Percentiles rank a stretch among this genome's conserved stretches.
Evolutionary conservation across 805 yeast genomes (phyloP).

Genomic region (Wickerhamomyces bovis): DNA sequence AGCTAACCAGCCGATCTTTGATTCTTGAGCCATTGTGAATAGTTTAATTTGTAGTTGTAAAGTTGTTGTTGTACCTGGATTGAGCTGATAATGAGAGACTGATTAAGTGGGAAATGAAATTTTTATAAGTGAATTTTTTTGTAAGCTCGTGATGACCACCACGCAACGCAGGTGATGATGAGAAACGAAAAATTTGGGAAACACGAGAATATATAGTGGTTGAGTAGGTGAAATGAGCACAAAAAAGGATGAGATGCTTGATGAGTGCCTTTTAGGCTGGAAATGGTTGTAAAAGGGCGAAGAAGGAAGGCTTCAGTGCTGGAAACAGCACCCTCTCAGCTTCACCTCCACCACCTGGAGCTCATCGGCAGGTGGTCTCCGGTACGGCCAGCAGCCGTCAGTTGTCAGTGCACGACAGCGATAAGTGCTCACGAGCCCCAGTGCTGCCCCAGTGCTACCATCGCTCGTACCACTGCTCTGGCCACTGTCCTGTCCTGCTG

Average conservation of each 20-base stretch:
- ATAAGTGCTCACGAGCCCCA: too few species aligned
- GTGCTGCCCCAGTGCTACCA: too few species aligned
- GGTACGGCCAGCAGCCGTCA: neutral
- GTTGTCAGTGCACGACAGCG: too few species aligned
- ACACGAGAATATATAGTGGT: neutral
- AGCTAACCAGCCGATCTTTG: conserved; percentile 26
- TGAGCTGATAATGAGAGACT: too few species aligned
- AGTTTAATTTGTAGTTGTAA: too few species aligned
- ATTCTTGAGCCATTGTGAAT: conserved; percentile 15
- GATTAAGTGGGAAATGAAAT: neutral
- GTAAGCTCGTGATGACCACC: conserved; percentile 3
- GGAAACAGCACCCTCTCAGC: neutral
- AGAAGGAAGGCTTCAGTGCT: too few species aligned
- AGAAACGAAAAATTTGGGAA: neutral
- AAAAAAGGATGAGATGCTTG: too few species aligned
- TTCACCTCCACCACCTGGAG: neutral
- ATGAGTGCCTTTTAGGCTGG: too few species aligned
- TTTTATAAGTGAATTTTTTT: conserved; percentile 1
- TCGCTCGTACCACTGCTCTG: neutral
- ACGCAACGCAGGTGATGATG: conserved; percentile 7
- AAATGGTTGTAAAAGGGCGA: too few species aligned
- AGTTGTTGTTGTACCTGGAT: neutral
- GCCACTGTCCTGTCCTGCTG: too few species aligned
- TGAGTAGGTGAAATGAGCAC: neutral
- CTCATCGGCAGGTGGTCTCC: neutral